Base-by-base conservation (phyloP, 805 yeast species). In the Pichia scutulata region DNA sequence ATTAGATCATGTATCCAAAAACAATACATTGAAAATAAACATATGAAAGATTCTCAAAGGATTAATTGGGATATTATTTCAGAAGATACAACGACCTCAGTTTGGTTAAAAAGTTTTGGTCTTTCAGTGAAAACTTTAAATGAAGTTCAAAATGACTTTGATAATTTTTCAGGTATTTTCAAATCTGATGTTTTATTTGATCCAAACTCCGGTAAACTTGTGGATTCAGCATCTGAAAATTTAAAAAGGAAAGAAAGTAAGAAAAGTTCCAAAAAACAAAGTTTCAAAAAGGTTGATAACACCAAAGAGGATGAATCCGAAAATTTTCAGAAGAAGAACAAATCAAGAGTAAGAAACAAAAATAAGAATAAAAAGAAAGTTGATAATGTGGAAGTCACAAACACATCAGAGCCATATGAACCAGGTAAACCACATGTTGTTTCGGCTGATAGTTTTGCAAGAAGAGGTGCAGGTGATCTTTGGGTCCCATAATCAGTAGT, bases 391-490 rank as follows among this genome's bases (percentile, higher is more conserved):
- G 5, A 21, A 14, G 13, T 19, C 12, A 4, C 25, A 21, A n/a
- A 16, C 10, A 3, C 19, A 33, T 10, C 19, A 16, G 37, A 33
- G n/a, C 37, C 37, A 16, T 33, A 33, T 26, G 40, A 33, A 19
- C n/a, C 22, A 21, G 39, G 19, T 18, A 37, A 44, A 43, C 21
- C 12, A 3, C 16, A 30, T n/a, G 39, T 39, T 18, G 13, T 43
- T 10, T 39, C 51, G 3, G 43, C 47, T n/a, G 51, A 77, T 19
- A 72, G 75, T 30, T 82, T 72, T 65, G 86, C 84, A 3, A 77
- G 83, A 43, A 73, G 86, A 65, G 84, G 82, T 6, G 57, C 65
- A 6, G 88, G 88, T 9, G 67, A 76, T 51, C 67, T 81, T 52
- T 82, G 86, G 86, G 68, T 69, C 28, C 83, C 83, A 55, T 72